Base-by-base conservation (phyloP, 1,139 yeast species). In the Keqinozyma sinolaborantium region DNA sequence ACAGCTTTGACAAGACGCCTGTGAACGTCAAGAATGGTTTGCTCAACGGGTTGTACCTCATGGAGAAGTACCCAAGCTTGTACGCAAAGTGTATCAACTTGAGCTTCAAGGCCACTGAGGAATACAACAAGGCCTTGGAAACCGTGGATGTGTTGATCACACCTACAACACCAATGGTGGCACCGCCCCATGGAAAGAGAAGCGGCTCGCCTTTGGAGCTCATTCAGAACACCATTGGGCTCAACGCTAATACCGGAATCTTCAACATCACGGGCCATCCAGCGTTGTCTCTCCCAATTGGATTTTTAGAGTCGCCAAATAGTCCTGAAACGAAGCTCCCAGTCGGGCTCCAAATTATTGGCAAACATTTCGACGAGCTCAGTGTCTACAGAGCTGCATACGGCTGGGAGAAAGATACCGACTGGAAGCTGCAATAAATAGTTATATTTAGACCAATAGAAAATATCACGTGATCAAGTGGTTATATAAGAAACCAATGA, bases 181-280 rank as follows among this genome's bases (percentile, higher is more conserved):
- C 44, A 9, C 32, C 43, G 16, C 34, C 41, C 10, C 44, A 40
- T 29, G 41, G 42, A 9, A 29, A 26, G n/a, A 33, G 40, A 20
- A 33, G 37, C 26, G 41, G 36, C 2, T 23, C 34, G 2, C 44
- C 44, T 7, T 23, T 40, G 10, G 41, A 34, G 8, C 25, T 40
- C n/a, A 32, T 40, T 5, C 34, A 38, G 7, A 32, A 39, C 14
- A 39, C 41, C 11, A 31, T 39, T 10, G 44, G 44, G 2, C 30
- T 39, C 14, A 40, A 38, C 29, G 32, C 36, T 3, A 40, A 40
- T 19, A 37, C 43, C 14, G 41, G 43, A 14, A 41, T 41, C 3
- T 40, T 40, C 27, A 39, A 40, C 21, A 41, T 39, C 14, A 40
- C 43, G 25, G 44, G 44, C 9, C 44, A 40, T 14, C 44, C 44